These are phyloP conservation scores for Cercospora sp. DNA, from an alignment of 2,329 filamentous ascomycete species.

Conservation along the genomic window DNA sequence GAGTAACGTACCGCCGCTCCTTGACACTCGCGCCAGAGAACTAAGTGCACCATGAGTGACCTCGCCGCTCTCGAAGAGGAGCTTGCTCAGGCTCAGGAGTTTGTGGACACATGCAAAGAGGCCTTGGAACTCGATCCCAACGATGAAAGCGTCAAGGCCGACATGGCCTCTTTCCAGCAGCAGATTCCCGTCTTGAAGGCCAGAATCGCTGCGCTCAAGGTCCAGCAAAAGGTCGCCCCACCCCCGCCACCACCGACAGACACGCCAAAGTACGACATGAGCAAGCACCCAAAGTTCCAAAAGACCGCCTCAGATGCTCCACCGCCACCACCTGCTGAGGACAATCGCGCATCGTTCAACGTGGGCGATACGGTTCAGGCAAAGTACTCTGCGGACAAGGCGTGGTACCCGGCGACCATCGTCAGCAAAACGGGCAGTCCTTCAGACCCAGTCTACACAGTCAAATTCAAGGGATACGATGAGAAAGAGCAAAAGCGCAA, in stretches of 20 bases:
- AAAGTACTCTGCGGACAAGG: conserved; percentile 89
- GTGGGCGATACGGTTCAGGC: conserved; percentile 90
- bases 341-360: conserved; percentile 61
- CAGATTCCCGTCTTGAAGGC: conserved; percentile 77
- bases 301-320: conserved; percentile 34
- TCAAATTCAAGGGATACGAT: conserved; percentile 88
- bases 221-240: conserved; percentile 43
- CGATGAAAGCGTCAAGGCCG: conserved; percentile 72
- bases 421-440: conserved; percentile 90
- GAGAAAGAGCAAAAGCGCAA: conserved; percentile 76
- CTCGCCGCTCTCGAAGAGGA: conserved; percentile 75
- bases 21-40: neutral
- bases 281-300: conserved; percentile 71
- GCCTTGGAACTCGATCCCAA: conserved; percentile 60
- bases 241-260: conserved; percentile 25
- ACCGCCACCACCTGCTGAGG: conserved; percentile 41
- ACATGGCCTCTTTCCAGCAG: conserved; percentile 78
- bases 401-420: conserved; percentile 89
- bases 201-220: conserved; percentile 70
- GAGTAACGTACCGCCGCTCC: conserved; percentile 13
- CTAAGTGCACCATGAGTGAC: conserved; percentile 42
- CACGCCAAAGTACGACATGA: conserved; percentile 36
- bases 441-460: conserved; percentile 87
- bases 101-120: conserved; percentile 31
- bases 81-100: conserved; percentile 59